phyloP scores from a whole-genome alignment of 257 asterid species.

The Solanum corneliomulleri region DNA sequence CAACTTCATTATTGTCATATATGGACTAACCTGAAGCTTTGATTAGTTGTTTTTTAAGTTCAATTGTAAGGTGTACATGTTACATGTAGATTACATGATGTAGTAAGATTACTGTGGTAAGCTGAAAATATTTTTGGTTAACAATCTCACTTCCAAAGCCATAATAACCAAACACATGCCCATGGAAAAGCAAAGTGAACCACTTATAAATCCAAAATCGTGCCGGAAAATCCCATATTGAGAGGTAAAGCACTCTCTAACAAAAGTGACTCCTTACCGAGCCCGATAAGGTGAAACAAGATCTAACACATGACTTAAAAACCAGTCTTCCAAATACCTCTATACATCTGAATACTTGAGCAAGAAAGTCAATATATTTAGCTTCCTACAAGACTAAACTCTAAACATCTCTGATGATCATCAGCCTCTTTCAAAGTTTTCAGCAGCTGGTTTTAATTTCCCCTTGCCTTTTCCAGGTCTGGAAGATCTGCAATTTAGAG shows the following conservation, averaged over 20 bases:
- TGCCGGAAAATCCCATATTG: neutral
- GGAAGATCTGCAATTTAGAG: conserved; percentile 62
- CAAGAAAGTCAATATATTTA: neutral
- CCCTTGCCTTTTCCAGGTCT: conserved; percentile 74
- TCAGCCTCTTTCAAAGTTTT: neutral
- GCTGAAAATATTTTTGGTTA: neutral
- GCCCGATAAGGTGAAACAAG: neutral
- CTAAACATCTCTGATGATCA: neutral
- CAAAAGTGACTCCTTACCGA: neutral
- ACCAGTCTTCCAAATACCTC: neutral
- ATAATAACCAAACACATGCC: neutral
- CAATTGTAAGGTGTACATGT: neutral
- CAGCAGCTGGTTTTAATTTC: conserved; percentile 9
- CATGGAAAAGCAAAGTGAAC: neutral
- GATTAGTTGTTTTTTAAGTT: neutral
- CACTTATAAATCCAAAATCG: neutral
- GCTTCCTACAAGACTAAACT: neutral
- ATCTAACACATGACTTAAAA: neutral
- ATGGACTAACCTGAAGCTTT: neutral
- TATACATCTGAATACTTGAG: neutral
- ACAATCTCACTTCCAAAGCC: neutral
- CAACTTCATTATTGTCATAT: neutral
- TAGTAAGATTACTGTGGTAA: neutral
- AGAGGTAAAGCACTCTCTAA: neutral
- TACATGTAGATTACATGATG: no score